Base-by-base conservation (phyloP, 2,329 filamentous ascomycete genomes). In the Leptographium galeiforme region DNA sequence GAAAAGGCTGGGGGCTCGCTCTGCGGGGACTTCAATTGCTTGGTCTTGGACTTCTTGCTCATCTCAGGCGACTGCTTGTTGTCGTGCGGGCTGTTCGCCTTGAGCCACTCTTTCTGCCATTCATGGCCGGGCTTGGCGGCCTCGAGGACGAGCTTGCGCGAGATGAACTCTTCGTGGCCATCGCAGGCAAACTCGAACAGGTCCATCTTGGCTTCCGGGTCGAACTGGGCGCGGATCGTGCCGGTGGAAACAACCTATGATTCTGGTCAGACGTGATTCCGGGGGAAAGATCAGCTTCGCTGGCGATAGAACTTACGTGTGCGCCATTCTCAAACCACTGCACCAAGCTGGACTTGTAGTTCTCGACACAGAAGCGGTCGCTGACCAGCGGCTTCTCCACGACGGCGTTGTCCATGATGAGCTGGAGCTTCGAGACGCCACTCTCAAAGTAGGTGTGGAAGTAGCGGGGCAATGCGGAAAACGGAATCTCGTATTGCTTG, bases 401-500 rank as follows among this genome's bases (percentile, higher is more conserved):
- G 1, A 71, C 74, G 2, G 74, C 73, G 62, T 81, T 83, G 61
- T 95, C 89, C 61, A 95, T 77, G 25, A 89, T 81, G 64, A 97
- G 78, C 65, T 95, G 89, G 61, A 97, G 87, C 53, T 83, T 87
- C 60, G 80, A 85, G 53, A 96, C 83, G 8, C 89, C 90, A 56
- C 88, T 91, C 54, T 85, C 84, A 64, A 93, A 96, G 62, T 95
- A 85, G 0, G 88, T 90, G 61, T 86, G 82, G 65, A 95, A 96
- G 67, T 93, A 97, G 62, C 91, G 82, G 38, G 91, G 81, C 47
- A 98, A 74, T 1, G 87, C 87, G 4, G 89, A 80, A 55, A 81
- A 87, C 3, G 84, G 79, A 49, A 97, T 89, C 65, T 96, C 90
- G 62, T 90, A 96, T 62, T 85, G 81, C 70, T 94, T 96, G 53